phyloP scores from a whole-genome alignment of 768 basidiomycete genomes.

The Plicaturopsis crispa region DNA sequence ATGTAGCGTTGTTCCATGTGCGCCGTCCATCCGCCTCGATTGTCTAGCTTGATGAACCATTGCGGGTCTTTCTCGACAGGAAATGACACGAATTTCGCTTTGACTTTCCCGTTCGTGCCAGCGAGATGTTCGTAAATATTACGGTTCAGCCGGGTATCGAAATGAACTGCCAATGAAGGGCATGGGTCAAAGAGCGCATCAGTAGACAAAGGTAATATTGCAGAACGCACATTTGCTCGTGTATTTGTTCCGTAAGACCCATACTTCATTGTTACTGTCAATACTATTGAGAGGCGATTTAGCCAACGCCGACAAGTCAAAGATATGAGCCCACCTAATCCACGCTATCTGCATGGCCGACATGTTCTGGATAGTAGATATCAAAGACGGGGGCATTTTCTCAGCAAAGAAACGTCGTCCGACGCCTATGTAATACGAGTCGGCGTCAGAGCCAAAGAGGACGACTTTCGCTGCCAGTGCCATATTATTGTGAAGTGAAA shows the following conservation, averaged over 20 bases:
- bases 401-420: slow-evolving; percentile 7
- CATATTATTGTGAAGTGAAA: too few relatives aligned
- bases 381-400: slow-evolving; percentile 6
- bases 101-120: slow-evolving; percentile 7
- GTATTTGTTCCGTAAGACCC: too few relatives aligned
- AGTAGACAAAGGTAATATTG: too few relatives aligned
- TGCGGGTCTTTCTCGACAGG: slow-evolving; percentile 1
- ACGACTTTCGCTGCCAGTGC: too few relatives aligned
- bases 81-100: slow-evolving; percentile 5
- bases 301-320: too few relatives aligned
- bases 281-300: too few relatives aligned
- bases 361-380: slow-evolving; percentile 2
- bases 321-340: slow-evolving; percentile 3
- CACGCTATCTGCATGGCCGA: slow-evolving; percentile 3
- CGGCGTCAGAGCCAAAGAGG: slow-evolving; percentile 4
- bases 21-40: slow-evolving; percentile 2
- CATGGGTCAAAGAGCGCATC: not conserved
- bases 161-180: slow-evolving; percentile 3
- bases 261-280: too few relatives aligned
- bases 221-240: too few relatives aligned
- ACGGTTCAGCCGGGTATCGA: slow-evolving; percentile 3
- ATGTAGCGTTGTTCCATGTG: too few relatives aligned
- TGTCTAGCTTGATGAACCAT: slow-evolving; percentile 6
- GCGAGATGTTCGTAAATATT: slow-evolving; percentile 3
- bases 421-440: slow-evolving; percentile 7